Conservation (phyloP, 139 green algal genomes). For the Haematococcus sp. region DNA sequence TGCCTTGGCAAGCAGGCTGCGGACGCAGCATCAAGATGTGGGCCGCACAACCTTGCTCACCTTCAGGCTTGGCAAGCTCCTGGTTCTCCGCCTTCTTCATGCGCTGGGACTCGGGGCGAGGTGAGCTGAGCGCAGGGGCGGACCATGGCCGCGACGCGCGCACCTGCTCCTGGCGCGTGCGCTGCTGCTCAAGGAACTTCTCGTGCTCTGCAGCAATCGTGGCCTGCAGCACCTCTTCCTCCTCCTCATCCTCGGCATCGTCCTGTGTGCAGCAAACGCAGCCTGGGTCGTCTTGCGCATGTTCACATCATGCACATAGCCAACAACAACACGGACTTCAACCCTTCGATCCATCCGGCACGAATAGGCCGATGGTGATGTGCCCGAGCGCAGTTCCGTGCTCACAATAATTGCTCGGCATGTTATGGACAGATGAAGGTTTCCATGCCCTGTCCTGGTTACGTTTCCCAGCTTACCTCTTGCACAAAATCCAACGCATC, state of each 20-base stretch:
- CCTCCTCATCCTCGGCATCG: neutral
- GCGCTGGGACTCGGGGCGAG: conserved; percentile 20
- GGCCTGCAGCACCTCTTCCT: conserved; percentile 16
- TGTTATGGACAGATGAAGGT: no score
- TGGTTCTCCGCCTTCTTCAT: conserved; percentile 10
- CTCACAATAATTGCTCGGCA: neutral
- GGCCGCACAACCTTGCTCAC: neutral
- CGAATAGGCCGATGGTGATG: no score
- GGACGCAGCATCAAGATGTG: no score
- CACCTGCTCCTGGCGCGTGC: conserved; percentile 28
- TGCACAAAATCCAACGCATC: conserved; percentile 2
- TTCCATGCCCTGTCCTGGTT: no score
- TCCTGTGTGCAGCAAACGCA: conserved; percentile 6
- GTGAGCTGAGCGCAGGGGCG: conserved; percentile 23
- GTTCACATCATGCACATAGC: neutral
- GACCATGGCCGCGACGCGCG: conserved; percentile 29
- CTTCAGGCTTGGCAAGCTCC: neutral
- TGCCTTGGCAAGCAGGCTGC: no score
- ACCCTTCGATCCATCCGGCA: no score
- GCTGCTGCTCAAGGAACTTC: conserved; percentile 27
- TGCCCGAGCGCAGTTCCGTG: neutral
- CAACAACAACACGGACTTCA: neutral
- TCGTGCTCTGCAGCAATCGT: conserved; percentile 29
- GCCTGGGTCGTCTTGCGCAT: neutral
- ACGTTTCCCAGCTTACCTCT: no score